Base-by-base conservation (phyloP, 192 early-diverging fungal genomes). In the Linnemannia elongata region DNA sequence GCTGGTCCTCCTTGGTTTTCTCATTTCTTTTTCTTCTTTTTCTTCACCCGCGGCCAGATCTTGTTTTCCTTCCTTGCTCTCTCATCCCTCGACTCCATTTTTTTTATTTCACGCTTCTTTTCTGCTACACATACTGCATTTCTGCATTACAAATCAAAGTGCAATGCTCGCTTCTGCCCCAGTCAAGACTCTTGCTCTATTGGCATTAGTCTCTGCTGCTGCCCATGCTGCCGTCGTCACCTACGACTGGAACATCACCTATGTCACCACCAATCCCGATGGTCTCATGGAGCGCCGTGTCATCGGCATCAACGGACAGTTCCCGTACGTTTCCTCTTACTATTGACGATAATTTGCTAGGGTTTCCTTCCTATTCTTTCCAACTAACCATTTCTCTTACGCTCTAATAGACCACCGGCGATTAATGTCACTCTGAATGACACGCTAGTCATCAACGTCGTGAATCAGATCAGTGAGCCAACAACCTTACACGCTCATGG, bases 231-330 rank as follows among this genome's bases (percentile, higher is more conserved):
- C 88, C 12, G 88, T 89, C 38, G 93, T 94, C 45, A 88, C 84
- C 1, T 91, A 93, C 80, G 85, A 94, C 80, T 94, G 94, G 94
- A 91, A 94, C 57, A 91, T 94, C 71, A 90, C 89, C 24, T 94
- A 94, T 42, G 88, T 90, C 27, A 88, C 54, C 12, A 91, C 89
- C 1, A 93, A 94, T 44, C 93, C 94, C 6, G 94, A 96, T 88
- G 93, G 92, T 45, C 77, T 91, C 7, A 87, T 80, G 73, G 88
- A 92, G 71, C 91, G 92, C 17, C 90, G 85, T 17, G 94, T 94
- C 13, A 93, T 77, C 44, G 93, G 92, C 47, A 90, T 93, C 55
- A 95, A 95, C 76, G 91, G 90, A 1, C 75, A 60, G n/a, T 94
- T 90, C 88, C 94, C 94, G 82, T 92, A 89, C 49, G 92, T 91